A percentile compares a stretch with the other conserved stretches of the same genome.
These are phyloP conservation scores for Cryptococcus wingfieldii DNA, from an alignment of 1,284 basidiomycete genomes.

Conservation along the genomic window DNA sequence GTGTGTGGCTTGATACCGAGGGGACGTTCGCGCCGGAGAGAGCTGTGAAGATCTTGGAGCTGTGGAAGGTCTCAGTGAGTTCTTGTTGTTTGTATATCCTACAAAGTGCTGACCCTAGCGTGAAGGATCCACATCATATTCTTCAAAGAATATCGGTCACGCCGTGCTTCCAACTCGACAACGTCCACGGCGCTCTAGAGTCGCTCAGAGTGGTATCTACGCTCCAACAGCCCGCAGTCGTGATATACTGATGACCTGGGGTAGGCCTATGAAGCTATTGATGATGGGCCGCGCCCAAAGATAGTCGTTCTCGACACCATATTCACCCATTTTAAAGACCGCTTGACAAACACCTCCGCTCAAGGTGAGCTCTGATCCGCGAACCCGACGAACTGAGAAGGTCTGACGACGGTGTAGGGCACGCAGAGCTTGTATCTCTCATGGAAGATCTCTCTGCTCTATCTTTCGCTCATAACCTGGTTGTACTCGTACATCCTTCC, in stretches of 20 bases:
- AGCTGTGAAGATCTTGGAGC: constrained; percentile 28
- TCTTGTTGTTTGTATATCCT: background rate
- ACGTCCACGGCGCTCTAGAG: constrained; percentile 5
- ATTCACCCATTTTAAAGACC: constrained; percentile 37
- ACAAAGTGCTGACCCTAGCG: no score
- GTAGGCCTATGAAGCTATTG: no score
- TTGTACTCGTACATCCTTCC: constrained; percentile 25
- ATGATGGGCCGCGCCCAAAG: background rate
- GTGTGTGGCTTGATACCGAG: constrained; percentile 45
- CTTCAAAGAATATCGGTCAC: constrained; percentile 33
- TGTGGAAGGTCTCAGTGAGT: constrained; percentile 30
- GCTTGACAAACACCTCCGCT: constrained; percentile 31
- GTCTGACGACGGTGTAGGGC: constrained; percentile 21
- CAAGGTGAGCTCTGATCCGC: constrained; percentile 29
- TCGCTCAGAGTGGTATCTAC: background rate
- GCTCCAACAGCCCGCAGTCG: no score
- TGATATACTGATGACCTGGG: no score
- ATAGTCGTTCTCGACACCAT: constrained; percentile 43
- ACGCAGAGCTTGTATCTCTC: constrained; percentile 42
- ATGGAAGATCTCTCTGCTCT: constrained; percentile 39
- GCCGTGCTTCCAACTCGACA: constrained; percentile 34
- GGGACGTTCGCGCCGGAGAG: constrained; percentile 38
- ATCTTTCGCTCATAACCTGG: constrained; percentile 23
- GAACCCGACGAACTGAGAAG: background rate
- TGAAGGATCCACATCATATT: background rate